Percentiles rank a stretch among this genome's conserved stretches.
Conservation (phyloP, 192 early-diverging fungal species). For the Coemansia sp. region DNA sequence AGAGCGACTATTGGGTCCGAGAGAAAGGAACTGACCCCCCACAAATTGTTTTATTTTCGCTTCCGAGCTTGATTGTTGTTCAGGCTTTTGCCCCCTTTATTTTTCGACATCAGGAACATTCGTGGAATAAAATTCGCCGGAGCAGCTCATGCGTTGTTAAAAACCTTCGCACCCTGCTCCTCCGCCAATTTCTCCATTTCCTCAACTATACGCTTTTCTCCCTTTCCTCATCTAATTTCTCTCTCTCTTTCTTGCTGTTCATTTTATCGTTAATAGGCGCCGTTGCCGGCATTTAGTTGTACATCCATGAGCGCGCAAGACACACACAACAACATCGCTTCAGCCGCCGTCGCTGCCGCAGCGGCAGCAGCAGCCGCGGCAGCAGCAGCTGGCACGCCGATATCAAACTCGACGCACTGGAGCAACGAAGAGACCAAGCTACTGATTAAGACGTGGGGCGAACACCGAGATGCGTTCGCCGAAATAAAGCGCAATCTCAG, state of each 20-base stretch:
- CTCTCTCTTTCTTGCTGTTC: background rate
- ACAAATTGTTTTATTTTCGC: background rate
- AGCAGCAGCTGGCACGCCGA: slow-evolving; percentile 10
- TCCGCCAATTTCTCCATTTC: background rate
- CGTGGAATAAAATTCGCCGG: slow-evolving; percentile 5
- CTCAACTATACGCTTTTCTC: slow-evolving; percentile 1
- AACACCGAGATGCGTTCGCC: slow-evolving; percentile 49
- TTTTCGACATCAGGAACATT: background rate
- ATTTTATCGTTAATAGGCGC: background rate
- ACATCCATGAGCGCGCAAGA: slow-evolving; percentile 25
- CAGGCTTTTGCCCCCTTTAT: background rate
- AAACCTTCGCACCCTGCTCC: background rate
- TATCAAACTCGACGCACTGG: slow-evolving; percentile 54
- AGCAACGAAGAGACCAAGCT: slow-evolving; percentile 49
- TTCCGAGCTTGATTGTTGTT: background rate
- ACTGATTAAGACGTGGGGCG: slow-evolving; percentile 51
- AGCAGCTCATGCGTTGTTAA: background rate
- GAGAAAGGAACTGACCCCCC: background rate
- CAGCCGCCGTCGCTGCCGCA: slow-evolving; percentile 29
- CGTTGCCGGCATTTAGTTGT: slow-evolving; percentile 8
- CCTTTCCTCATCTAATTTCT: background rate
- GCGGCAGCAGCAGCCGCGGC: slow-evolving; percentile 30
- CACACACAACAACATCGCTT: slow-evolving; percentile 4
- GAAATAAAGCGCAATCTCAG: slow-evolving; percentile 54
- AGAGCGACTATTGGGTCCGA: background rate